Base-by-base conservation (phyloP, 2,329 filamentous ascomycete species). In the Bipolaris bicolor region DNA sequence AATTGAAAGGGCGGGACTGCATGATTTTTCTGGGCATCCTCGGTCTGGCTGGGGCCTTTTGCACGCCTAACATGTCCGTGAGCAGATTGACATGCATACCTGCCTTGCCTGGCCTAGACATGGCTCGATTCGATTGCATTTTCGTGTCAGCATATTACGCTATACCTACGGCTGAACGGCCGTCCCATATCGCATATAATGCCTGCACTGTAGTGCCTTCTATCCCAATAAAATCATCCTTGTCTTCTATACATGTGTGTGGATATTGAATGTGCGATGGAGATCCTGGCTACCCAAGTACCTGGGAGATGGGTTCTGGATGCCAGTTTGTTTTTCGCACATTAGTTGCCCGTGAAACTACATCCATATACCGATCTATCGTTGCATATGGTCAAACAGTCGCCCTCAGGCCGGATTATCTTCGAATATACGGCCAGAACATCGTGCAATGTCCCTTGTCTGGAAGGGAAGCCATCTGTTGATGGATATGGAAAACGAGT, bases 101-200 rank as follows among this genome's bases (percentile, higher is more conserved):
- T 61, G 53, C 56, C 56, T 54, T 34, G 49, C 52, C 18, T 5
- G 52, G 56, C 49, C 43, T 59, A 55, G 52, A 53, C 13, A 40
- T 29, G 29, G 40, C 34, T 48, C 22, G 10, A 40, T 53, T 20
- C 43, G 31, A 16, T 24, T 47, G 29, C 20, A 36, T 57, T 33
- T 52, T 52, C 26, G 54, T 16, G 34, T 52, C 22, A 26, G 22
- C 43, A 13, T 43, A 4, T 15, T 4, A 10, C 15, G 24, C 2
- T 9, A 10, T 7, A 24, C 2, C 11, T 22, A 15, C 11, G 13
- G 18, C 39, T 50, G 22, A 6, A 20, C 31, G 16, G 7, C 39
- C 37, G 52, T 44, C 36, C 26, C 16, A 33, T 31, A 36, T 13
- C 29, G 10, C 18, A 43, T 45, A 40, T 11, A 10, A 16, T 50